Conservation (phyloP, 1,284 basidiomycete genomes). For the Cutaneotrichosporon sp. region DNA sequence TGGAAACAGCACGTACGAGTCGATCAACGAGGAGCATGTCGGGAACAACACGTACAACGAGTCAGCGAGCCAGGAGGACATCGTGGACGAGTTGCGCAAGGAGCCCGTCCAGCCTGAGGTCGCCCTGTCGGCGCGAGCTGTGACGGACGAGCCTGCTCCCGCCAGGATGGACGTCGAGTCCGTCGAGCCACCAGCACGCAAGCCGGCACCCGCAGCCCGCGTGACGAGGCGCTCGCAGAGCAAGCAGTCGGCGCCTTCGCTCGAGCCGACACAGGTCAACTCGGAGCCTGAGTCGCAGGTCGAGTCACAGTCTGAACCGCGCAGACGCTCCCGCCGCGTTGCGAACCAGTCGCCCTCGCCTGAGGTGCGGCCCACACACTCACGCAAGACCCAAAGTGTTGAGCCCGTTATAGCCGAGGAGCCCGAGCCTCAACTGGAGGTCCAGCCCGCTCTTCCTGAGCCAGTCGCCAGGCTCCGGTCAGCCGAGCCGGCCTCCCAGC, state of each 20-base stretch:
- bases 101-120: not conserved
- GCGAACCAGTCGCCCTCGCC: not conserved
- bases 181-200: not conserved
- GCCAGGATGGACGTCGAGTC: not conserved
- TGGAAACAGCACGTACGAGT: not conserved
- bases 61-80: not conserved
- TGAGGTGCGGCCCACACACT: not conserved
- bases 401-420: not conserved
- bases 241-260: not conserved
- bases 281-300: not conserved
- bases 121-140: too few species aligned
- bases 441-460: not conserved
- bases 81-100: not conserved
- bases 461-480: not conserved
- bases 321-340: not conserved
- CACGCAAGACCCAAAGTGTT: not conserved
- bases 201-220: not conserved
- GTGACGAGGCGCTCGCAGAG: not conserved
- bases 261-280: not conserved
- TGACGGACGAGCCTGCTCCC: not conserved
- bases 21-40: not conserved
- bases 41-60: not conserved
- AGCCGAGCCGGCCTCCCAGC: not conserved
- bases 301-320: not conserved
- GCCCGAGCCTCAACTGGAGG: not conserved